Evolutionary conservation across 1,284 basidiomycete genomes (phyloP), one percentile per base, ranked within the genome.

Genomic region (Rhodotorula glutinis): DNA sequence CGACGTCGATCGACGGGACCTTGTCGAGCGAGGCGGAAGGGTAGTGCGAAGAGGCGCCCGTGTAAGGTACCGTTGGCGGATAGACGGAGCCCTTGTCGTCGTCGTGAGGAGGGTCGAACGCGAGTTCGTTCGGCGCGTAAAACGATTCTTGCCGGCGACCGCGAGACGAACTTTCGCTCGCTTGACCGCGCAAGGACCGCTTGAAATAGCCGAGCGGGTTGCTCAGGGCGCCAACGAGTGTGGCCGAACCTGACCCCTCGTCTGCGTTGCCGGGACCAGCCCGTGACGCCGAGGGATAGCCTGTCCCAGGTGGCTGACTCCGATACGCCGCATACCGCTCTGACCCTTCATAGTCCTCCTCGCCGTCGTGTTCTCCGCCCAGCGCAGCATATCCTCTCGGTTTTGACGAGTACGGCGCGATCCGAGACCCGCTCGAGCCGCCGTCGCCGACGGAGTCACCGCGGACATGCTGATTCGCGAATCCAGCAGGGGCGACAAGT

Each of bases 1-100:
- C 70, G 51, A 69, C 65, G 58, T 67, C 65, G 44, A 72, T 57
- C 17, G 67, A 67, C 7, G 64, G 60, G 52, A 65, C 43, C 51
- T 63, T 65, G 27, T 44, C 33, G 30, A 68, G 63, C 19, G 55
- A 51, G 11, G 49, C 25, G 27, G 49, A 27, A 23, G 49, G 49
- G 49, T 51, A 27, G 25, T 51, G 25, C 29, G 25, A 23, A 27
- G 40, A 52, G 33, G 52, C 47, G 46, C n/a, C 30, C 10, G 51
- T 25, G 57, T 29, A 11, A n/a, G 30, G 40, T 43, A 43, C 43
- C 25, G 27, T 11, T 10, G 62, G 57, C 1, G 53, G 59, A 38
- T 67, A 60, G 27, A 25, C 25, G 14, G 33, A 44, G 43, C 43
- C 10, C 27, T 57, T 47, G 55, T n/a, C 19, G 8, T 33, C 57